These are phyloP conservation scores for Pulveroboletus sp. DNA, from an alignment of 768 basidiomycete genomes.

Conservation along the genomic window DNA sequence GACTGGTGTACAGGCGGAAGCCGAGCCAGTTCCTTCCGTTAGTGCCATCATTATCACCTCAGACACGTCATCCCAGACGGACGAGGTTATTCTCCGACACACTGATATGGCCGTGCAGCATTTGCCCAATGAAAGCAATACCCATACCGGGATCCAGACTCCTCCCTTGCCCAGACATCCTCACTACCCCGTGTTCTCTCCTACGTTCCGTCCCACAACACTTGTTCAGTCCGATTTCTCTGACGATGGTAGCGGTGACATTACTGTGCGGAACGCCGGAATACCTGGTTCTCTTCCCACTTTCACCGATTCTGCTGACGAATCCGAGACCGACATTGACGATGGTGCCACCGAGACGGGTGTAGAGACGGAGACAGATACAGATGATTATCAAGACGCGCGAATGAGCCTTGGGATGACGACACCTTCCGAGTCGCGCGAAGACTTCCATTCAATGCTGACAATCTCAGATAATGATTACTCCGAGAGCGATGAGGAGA, in stretches of 20 bases:
- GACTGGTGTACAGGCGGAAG: conserved; percentile 40
- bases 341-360: conserved; percentile 56
- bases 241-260: conserved; percentile 35
- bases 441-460: conserved; percentile 75
- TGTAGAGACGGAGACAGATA: conserved; percentile 62
- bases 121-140: conserved; percentile 25
- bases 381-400: conserved; percentile 74
- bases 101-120: conserved; percentile 50
- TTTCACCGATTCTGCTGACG: conserved; percentile 31
- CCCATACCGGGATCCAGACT: conserved; percentile 38
- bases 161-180: conserved; percentile 25
- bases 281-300: conserved; percentile 22
- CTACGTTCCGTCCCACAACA: conserved; percentile 37
- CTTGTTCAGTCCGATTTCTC: conserved; percentile 44
- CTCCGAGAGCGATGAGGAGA: conserved; percentile 60
- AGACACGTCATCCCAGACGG: conserved; percentile 47
- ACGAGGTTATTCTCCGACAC: conserved; percentile 32
- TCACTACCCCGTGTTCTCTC: conserved; percentile 20
- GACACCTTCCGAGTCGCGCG: conserved; percentile 62
- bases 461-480: conserved; percentile 67
- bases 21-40: conserved; percentile 13
- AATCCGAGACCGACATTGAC: conserved; percentile 42
- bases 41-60: conserved; percentile 17
- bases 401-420: conserved; percentile 56
- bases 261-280: conserved; percentile 29